A percentile compares a stretch with the other conserved stretches of the same genome.
phyloP scores from a whole-genome alignment of 441 rosid genomes.

The Rhodomyrtus psidioides region DNA sequence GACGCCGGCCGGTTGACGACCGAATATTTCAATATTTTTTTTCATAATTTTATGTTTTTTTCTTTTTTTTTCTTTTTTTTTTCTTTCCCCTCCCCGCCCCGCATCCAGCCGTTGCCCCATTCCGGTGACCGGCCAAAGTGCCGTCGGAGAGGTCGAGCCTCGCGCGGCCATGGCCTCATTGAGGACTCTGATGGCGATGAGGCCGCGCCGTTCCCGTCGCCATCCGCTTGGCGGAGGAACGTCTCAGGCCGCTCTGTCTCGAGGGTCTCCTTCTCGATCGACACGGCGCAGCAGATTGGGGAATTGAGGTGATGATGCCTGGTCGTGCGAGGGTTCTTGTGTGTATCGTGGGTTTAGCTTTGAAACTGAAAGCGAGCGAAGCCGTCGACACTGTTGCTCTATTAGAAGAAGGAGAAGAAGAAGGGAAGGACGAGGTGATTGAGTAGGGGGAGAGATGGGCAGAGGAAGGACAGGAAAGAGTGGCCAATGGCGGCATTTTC shows the following conservation, averaged over 20 bases:
- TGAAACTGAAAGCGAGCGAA: neutral
- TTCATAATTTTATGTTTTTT: no score
- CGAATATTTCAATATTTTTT: no score
- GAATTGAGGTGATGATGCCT: neutral
- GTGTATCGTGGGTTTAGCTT: neutral
- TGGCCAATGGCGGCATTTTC: slow-evolving; percentile 12
- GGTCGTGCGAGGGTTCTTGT: neutral
- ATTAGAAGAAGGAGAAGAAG: neutral
- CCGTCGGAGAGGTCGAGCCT: no score
- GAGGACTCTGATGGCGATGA: slow-evolving; percentile 6
- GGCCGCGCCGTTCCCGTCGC: neutral
- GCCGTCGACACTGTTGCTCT: neutral
- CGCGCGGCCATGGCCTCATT: no score
- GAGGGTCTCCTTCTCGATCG: slow-evolving; percentile 75
- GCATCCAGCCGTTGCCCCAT: no score
- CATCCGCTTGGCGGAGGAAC: slow-evolving; percentile 66
- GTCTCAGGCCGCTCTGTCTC: slow-evolving; percentile 67
- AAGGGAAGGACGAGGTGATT: neutral
- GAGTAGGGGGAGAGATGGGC: slow-evolving; percentile 8
- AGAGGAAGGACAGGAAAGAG: slow-evolving; percentile 12
- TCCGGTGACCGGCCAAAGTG: no score
- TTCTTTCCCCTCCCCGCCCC: no score
- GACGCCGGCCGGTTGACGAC: no score
- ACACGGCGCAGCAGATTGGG: slow-evolving; percentile 40
- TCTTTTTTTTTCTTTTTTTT: no score